These are phyloP conservation scores for Raphanus sativus DNA, from an alignment of 345 rosid genomes.

Conservation along the genomic window DNA sequence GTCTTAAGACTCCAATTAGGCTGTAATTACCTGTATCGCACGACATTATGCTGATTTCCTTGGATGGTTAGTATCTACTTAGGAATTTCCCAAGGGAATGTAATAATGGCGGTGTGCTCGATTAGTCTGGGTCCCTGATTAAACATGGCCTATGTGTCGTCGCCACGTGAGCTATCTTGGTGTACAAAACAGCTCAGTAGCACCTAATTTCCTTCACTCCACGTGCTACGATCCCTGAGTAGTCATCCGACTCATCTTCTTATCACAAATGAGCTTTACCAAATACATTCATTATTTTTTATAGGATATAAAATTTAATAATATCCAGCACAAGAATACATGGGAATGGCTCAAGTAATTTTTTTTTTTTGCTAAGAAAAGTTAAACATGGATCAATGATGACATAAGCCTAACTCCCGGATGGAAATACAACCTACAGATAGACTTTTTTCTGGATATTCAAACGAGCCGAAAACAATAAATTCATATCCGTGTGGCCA, in stretches of 20 bases:
- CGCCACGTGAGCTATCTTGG: slow-evolving; percentile 40
- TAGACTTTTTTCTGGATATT: no score
- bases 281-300: slow-evolving; percentile 3
- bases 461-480: no score
- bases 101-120: slow-evolving; percentile 31
- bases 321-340: neutral
- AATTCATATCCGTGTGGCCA: no score
- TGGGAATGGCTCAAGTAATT: neutral
- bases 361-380: no score
- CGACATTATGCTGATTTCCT: neutral
- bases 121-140: slow-evolving; percentile 7
- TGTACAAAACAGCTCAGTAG: slow-evolving; percentile 39
- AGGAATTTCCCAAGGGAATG: neutral
- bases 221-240: slow-evolving; percentile 28
- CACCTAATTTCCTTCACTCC: slow-evolving; percentile 32
- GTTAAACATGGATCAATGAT: no score
- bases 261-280: slow-evolving; percentile 24
- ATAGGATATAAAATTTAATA: neutral
- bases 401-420: no score
- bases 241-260: neutral
- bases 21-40: slow-evolving; percentile 33
- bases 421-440: no score
- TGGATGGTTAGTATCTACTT: slow-evolving; percentile 23
- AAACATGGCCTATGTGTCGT: slow-evolving; percentile 29
- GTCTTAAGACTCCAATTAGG: slow-evolving; percentile 37